Conservation (phyloP, 116 monocot genomes). For the Posidonia oceanica region DNA sequence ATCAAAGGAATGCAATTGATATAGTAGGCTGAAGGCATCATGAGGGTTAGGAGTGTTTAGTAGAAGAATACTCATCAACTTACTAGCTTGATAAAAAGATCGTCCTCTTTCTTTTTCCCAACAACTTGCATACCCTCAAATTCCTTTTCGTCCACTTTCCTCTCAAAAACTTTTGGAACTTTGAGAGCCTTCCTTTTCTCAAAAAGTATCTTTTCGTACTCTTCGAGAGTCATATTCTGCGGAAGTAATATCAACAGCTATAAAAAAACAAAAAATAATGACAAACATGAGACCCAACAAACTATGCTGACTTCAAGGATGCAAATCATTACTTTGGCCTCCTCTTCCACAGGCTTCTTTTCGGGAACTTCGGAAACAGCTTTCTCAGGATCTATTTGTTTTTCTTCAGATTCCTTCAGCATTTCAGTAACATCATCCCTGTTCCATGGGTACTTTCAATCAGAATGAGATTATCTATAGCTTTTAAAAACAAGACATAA, state of each 20-base stretch:
- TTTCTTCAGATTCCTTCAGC: not conserved
- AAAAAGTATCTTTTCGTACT: slow-evolving; percentile 21
- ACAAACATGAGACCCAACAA: not conserved
- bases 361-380: not conserved
- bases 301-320: not conserved
- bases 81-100: slow-evolving; percentile 14
- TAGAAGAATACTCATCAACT: not conserved
- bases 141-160: slow-evolving; percentile 15
- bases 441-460: not conserved
- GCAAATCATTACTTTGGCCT: not conserved
- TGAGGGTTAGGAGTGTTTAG: no score
- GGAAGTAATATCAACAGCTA: not conserved
- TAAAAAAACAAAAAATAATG: not conserved
- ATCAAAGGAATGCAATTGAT: not conserved
- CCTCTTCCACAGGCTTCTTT: not conserved
- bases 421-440: not conserved
- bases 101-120: slow-evolving; percentile 18
- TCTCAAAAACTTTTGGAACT: slow-evolving; percentile 5
- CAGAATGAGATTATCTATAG: not conserved
- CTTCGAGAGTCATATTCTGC: slow-evolving; percentile 20
- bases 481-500: not conserved
- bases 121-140: slow-evolving; percentile 18
- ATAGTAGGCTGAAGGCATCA: not conserved
- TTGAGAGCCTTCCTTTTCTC: slow-evolving; percentile 23
- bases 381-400: not conserved